A percentile compares a stretch with the other conserved stretches of the same genome.
Evolutionary conservation across 306 rosid species (phyloP).

Genomic region (Oemleria cerasiformis): DNA sequence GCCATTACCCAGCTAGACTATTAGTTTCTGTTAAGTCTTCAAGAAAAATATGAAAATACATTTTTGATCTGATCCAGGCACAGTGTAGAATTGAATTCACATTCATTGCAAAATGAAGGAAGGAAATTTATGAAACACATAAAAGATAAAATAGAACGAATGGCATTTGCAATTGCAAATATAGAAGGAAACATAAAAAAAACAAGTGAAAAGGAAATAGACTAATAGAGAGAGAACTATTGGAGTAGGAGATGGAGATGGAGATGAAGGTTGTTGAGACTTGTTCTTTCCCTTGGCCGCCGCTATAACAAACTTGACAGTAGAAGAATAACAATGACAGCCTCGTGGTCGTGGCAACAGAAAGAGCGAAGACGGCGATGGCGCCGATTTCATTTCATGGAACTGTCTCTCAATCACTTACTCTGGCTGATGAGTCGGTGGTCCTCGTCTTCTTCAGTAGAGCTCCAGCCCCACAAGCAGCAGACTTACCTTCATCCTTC

Average conservation of each 20-base stretch:
- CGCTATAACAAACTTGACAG: not conserved
- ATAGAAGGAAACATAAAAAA: not conserved
- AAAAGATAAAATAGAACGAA: not conserved
- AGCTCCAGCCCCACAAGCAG: not conserved
- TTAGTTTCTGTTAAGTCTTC: too few species aligned
- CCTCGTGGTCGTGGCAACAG: conserved; percentile 8
- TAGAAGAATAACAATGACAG: not conserved
- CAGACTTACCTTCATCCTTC: not conserved
- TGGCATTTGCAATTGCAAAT: not conserved
- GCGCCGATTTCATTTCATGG: conserved; percentile 24
- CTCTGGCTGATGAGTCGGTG: not conserved
- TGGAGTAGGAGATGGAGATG: not conserved
- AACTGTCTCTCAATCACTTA: not conserved
- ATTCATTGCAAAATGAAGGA: not conserved
- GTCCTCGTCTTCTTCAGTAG: not conserved
- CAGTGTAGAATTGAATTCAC: not conserved
- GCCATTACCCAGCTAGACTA: too few species aligned
- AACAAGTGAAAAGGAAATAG: not conserved
- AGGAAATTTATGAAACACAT: not conserved
- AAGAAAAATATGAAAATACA: too few species aligned
- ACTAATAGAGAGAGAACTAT: not conserved
- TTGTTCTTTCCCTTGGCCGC: conserved; percentile 19
- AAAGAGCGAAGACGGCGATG: conserved; percentile 3
- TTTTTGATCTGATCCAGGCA: too few species aligned
- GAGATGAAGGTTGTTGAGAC: not conserved